Conservation (phyloP, 352 stramenopile genomes). For the Pythium dissotocum region DNA sequence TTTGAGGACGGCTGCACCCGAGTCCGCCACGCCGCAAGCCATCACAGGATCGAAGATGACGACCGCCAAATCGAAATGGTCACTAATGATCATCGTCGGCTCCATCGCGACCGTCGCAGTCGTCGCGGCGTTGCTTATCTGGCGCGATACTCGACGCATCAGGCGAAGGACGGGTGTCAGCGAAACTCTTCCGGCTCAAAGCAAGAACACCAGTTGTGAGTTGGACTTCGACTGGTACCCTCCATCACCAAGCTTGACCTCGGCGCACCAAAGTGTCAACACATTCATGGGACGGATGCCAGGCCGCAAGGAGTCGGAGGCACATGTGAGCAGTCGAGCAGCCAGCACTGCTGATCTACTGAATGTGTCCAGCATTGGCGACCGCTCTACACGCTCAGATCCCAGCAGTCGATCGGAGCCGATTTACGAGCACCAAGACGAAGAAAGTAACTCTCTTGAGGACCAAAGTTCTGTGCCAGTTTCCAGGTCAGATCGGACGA, state of each 20-base stretch:
- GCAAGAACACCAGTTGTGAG: slow-evolving; percentile 19
- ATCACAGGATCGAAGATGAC: background rate
- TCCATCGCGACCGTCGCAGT: slow-evolving; percentile 1
- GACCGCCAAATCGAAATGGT: slow-evolving; percentile 7
- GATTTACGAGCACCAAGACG: slow-evolving; percentile 1
- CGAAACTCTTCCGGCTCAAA: background rate
- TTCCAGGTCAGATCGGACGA: background rate
- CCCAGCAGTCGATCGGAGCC: slow-evolving; percentile 8
- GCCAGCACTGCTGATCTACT: slow-evolving; percentile 20
- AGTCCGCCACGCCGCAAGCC: background rate
- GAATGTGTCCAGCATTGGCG: slow-evolving; percentile 20
- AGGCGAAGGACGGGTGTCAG: background rate
- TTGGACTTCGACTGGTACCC: slow-evolving; percentile 25
- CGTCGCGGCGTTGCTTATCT: slow-evolving; percentile 11
- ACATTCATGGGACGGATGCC: slow-evolving; percentile 26
- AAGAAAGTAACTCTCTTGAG: background rate
- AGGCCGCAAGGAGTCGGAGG: slow-evolving; percentile 11
- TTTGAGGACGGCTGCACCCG: background rate
- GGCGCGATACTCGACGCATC: slow-evolving; percentile 14
- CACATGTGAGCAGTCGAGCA: slow-evolving; percentile 22
- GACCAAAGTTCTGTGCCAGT: background rate
- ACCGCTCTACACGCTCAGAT: slow-evolving; percentile 21
- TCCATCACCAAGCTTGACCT: slow-evolving; percentile 16
- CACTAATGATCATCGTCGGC: slow-evolving; percentile 11
- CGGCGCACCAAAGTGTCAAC: slow-evolving; percentile 5